Percentiles rank a stretch among this genome's conserved stretches.
phyloP scores from a whole-genome alignment of 2,329 filamentous ascomycete species.

The Epichloe gansuensis region DNA sequence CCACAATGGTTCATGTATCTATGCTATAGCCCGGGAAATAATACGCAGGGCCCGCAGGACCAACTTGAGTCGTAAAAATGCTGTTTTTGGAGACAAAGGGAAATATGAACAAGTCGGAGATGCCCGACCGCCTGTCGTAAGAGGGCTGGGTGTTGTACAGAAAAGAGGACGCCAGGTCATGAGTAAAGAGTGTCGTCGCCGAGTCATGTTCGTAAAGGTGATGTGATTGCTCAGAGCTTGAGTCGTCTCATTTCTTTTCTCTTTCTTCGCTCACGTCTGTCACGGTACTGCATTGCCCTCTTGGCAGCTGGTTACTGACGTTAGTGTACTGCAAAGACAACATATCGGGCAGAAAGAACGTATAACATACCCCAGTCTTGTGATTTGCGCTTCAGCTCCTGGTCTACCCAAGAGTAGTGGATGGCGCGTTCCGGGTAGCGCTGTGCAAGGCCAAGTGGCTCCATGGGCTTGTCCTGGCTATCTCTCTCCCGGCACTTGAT shows the following conservation, averaged over 20 bases:
- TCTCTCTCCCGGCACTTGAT: conserved; percentile 29
- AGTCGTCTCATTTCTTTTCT: conserved; percentile 26
- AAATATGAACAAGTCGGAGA: not conserved
- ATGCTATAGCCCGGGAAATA: not conserved
- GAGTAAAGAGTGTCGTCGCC: conserved; percentile 6
- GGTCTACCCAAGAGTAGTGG: conserved; percentile 32
- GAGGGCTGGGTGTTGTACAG: not conserved
- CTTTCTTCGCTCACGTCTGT: conserved; percentile 25
- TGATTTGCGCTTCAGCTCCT: conserved; percentile 25
- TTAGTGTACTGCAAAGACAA: not conserved
- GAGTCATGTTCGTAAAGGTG: not conserved
- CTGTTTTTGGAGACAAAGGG: not conserved
- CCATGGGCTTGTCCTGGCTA: conserved; percentile 23
- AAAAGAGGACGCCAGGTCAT: not conserved
- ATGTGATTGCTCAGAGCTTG: conserved; percentile 19
- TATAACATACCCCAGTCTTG: conserved; percentile 28
- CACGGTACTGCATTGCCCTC: conserved; percentile 23
- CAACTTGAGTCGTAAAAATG: not conserved
- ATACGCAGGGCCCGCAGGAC: not conserved
- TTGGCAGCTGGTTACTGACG: conserved; percentile 18
- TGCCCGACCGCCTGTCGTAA: not conserved
- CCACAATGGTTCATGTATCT: not conserved
- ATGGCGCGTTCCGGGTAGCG: conserved; percentile 37
- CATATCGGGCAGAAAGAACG: not conserved
- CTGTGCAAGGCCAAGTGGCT: conserved; percentile 26